These are phyloP conservation scores for Mycena venus DNA, from an alignment of 768 basidiomycete genomes.

Conservation along the genomic window DNA sequence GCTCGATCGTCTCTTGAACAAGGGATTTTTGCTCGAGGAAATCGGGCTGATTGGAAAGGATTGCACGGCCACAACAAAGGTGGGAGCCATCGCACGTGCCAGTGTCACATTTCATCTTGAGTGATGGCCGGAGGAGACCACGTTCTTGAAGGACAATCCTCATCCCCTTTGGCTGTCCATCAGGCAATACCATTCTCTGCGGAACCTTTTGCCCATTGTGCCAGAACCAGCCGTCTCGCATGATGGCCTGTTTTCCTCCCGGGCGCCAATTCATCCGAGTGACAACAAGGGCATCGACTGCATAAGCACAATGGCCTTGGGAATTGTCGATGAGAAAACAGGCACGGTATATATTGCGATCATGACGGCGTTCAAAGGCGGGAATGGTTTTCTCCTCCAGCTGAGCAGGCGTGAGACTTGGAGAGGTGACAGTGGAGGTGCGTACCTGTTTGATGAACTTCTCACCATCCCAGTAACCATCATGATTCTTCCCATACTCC, in stretches of 20 bases:
- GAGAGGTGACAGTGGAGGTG: background rate
- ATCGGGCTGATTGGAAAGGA: background rate
- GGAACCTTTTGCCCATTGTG: background rate
- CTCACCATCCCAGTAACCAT: constrained; percentile 44
- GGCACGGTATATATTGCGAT: constrained; percentile 33
- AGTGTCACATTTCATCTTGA: constrained; percentile 10
- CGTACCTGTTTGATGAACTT: constrained; percentile 43
- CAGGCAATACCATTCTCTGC: background rate
- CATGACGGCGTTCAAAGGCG: background rate
- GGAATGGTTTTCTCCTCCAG: background rate
- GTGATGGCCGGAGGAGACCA: background rate
- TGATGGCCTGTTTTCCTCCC: background rate
- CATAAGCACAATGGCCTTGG: constrained; percentile 46
- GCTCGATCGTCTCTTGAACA: background rate
- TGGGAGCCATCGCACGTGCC: background rate
- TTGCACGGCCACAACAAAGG: background rate
- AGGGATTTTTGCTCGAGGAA: background rate
- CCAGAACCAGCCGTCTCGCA: background rate
- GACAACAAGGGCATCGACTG: constrained; percentile 41
- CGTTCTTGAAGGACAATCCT: background rate
- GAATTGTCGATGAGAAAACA: constrained; percentile 49
- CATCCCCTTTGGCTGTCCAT: background rate
- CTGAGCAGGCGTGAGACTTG: background rate
- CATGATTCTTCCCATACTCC: constrained; percentile 47
- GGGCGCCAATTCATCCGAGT: constrained; percentile 41